Conservation (phyloP, 495 filamentous ascomycete species). For the Entonaema liquescens region DNA sequence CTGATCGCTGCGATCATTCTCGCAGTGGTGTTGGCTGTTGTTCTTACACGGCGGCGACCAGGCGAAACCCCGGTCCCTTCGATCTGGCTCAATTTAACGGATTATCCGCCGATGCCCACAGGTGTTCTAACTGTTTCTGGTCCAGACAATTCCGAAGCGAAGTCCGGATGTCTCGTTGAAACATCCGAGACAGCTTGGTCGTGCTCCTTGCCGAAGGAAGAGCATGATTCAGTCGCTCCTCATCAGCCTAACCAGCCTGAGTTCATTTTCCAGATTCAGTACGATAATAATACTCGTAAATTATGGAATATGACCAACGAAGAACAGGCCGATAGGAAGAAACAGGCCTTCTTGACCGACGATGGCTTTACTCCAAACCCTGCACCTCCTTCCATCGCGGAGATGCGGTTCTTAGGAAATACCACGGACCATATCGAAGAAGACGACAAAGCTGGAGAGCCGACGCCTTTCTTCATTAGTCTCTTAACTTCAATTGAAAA, state of each 20-base stretch:
- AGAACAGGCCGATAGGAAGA: constrained; percentile 13
- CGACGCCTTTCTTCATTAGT: constrained; percentile 74
- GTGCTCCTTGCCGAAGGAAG: constrained; percentile 80
- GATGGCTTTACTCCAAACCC: constrained; percentile 65
- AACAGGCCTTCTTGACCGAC: constrained; percentile 28
- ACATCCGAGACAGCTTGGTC: constrained; percentile 74
- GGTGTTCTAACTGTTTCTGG: constrained; percentile 79
- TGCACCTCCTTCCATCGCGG: constrained; percentile 68
- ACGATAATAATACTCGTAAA: constrained; percentile 71
- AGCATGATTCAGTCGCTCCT: constrained; percentile 67
- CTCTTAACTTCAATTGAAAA: constrained; percentile 50
- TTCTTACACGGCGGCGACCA: constrained; percentile 61
- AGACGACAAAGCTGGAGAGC: constrained; percentile 69
- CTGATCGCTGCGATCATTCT: constrained; percentile 68
- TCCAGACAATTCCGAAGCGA: constrained; percentile 64
- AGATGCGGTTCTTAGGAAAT: constrained; percentile 81
- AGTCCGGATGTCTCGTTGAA: constrained; percentile 68
- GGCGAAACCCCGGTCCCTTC: constrained; percentile 44
- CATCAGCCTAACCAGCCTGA: constrained; percentile 73
- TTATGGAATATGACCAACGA: constrained; percentile 52
- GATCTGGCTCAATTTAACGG: constrained; percentile 81
- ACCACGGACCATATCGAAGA: constrained; percentile 75
- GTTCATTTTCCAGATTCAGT: constrained; percentile 81
- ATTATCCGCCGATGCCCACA: constrained; percentile 84
- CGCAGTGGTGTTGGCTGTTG: constrained; percentile 66